Base-by-base conservation (phyloP, 108 stramenopile genomes). In the Fragilariopsis cylindrus region DNA sequence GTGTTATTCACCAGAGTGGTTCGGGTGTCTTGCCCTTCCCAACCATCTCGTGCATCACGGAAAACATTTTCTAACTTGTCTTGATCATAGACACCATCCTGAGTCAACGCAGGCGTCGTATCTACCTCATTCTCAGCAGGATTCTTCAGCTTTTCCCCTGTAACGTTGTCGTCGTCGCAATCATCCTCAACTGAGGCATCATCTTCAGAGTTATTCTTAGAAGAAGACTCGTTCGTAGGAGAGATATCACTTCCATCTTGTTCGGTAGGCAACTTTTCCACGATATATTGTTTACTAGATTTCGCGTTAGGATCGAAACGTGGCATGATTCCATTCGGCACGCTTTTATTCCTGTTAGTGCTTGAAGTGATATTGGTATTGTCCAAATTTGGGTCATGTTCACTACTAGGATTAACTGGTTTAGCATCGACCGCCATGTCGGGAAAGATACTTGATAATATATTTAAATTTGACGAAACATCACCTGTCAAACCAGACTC, bases 1-100 rank as follows among this genome's bases (percentile, higher is more conserved):
- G 58, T n/a, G 9, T 16, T 2, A 19, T 60, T 60, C 45, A 15
- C 62, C 9, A 57, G 13, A 40, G 48, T 13, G 16, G 62, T 11
- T 71, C 48, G n/a, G n/a, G 39, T 42, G 40, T 53, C 55, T 58
- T 76, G 48, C 53, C 16, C 42, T 15, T 40, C 40, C 79, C 79
- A 80, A 7, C 70, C 66, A 63, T 86, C 80, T 48, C 93, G 81
- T 4, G 87, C 88, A 62, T 89, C 80, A 45, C 87, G 82, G 55
- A 94, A 94, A 39, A 94, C 85, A 45, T 82, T 57, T 69, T 94
- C 93, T 4, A 94, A 76, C 60, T 90, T 88, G 16, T 82, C 81
- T 71, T 94, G 86, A 49, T 90, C 79, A 60, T 92, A 94, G 8
- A 92, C 54, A 43, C 70, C 70, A 30, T 44, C 40, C 7, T 49